Evolutionary conservation across 768 basidiomycete species (phyloP).

Genomic region (Hemileccinum impolitum): DNA sequence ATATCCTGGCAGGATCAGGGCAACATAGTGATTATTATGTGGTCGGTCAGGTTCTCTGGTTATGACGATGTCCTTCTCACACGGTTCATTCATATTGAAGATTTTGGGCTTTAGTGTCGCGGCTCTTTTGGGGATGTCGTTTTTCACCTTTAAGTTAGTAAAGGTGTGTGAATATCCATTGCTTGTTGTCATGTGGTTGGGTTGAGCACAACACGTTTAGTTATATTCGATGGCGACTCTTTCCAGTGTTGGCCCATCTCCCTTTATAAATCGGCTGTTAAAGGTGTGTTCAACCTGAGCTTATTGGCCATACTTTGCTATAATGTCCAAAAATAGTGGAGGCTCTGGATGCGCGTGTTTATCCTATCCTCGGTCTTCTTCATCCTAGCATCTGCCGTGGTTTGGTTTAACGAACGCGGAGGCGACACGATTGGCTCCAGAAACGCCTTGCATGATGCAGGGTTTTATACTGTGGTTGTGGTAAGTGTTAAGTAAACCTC

Average conservation of each 20-base stretch:
- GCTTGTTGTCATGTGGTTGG: too few relatives aligned
- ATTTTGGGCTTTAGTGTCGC: conserved; percentile 38
- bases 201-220: conserved; percentile 18
- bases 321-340: conserved; percentile 31
- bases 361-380: conserved; percentile 51
- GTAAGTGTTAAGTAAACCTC: conserved; percentile 29
- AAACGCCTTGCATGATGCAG: conserved; percentile 26
- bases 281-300: conserved; percentile 32
- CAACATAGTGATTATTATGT: conserved; percentile 20
- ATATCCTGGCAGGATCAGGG: conserved; percentile 43
- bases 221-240: conserved; percentile 46
- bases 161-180: conserved; percentile 28
- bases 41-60: conserved; percentile 28
- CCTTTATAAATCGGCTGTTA: conserved; percentile 43
- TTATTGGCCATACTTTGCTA: not conserved
- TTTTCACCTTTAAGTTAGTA: conserved; percentile 41
- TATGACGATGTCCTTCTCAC: not conserved
- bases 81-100: conserved; percentile 23
- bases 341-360: conserved; percentile 46
- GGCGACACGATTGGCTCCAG: conserved; percentile 34
- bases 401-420: conserved; percentile 51
- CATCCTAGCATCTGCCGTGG: conserved; percentile 39
- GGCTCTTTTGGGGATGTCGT: conserved; percentile 35
- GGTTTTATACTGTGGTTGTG: conserved; percentile 37
- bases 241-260: conserved; percentile 47